Base-by-base conservation (phyloP, 2,329 filamentous ascomycete species). In the Zasmidium cellare region DNA sequence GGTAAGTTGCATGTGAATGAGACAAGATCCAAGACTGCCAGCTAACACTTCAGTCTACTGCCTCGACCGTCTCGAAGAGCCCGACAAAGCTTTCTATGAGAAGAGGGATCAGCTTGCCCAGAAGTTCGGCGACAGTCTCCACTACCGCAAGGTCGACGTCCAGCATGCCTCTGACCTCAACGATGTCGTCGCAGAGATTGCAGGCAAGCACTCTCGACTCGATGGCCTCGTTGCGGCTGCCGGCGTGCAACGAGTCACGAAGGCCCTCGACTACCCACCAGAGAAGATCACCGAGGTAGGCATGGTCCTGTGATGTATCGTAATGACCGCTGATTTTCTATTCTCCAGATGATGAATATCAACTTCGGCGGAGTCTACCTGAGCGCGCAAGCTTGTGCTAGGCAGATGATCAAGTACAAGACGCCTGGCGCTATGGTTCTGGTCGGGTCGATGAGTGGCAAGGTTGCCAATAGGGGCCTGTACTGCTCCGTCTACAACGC, bases 341-440 rank as follows among this genome's bases (percentile, higher is more conserved):
- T 84, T 76, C 81, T 16, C 44, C 22, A 65, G 59, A 56, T 63
- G 49, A 58, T 63, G 55, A 19, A 59, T 28, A 75, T 82, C 61
- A 82, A 83, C 62, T 79, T 78, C 63, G 79, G 76, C 9, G 80
- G 80, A 3, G 77, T 78, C 2, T 79, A 81, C 63, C 74, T 78
- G 56, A 72, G 74, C 0, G 78, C 79, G 2, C 76, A 76, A 22
- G 76, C 78, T 0, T 77, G 74, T 2, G 80, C 80, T 1, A 73
- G 73, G 48, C 75, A 80, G 62, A 80, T 82, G 74, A 77, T 77
- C 58, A 75, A 76, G 28, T 74, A 77, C 64, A 80, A 84, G 58
- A 79, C 71, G n/a, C 72, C 71, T 11, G 80, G 78, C n/a, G 79
- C 76, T 2, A 80, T 82, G 54, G 71, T 82, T 2, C 69, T 82